phyloP scores from a whole-genome alignment of 208 protist species.

The Phytomonas francai region DNA sequence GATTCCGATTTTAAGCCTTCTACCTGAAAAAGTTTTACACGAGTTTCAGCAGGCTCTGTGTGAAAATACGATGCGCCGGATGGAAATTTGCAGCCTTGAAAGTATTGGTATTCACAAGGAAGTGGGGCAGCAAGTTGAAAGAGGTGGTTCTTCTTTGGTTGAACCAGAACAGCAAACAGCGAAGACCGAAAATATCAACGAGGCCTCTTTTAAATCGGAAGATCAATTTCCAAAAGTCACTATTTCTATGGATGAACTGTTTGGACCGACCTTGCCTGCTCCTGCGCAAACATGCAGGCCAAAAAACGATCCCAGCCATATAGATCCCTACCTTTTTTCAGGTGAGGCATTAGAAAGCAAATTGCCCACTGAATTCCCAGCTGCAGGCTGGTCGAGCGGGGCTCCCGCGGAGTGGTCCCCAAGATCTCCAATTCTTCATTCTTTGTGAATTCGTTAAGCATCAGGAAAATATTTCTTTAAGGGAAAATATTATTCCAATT shows the following conservation, averaged over 20 bases:
- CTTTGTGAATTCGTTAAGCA: neutral
- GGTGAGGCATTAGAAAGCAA: neutral
- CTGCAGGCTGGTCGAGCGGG: neutral
- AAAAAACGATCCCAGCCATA: neutral
- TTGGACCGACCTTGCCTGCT: neutral
- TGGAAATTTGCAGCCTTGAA: conserved; percentile 35
- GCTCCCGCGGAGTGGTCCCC: neutral
- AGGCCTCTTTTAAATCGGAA: neutral
- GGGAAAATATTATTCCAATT: neutral
- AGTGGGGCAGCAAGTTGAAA: conserved; percentile 7
- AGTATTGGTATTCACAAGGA: conserved; percentile 38
- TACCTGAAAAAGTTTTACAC: conserved; percentile 30
- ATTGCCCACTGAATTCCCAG: neutral
- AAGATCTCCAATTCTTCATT: neutral
- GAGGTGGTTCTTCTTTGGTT: neutral
- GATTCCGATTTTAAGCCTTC: conserved; percentile 41
- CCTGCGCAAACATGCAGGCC: neutral
- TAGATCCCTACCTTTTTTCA: neutral
- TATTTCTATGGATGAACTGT: neutral
- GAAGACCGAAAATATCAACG: neutral
- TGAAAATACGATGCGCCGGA: conserved; percentile 16
- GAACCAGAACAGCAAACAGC: neutral
- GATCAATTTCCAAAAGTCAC: neutral
- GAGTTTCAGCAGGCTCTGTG: conserved; percentile 36
- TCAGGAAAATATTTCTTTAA: neutral